Base-by-base conservation (phyloP, 1,139 yeast genomes). In the Yamadazyma atmosphaerica region DNA sequence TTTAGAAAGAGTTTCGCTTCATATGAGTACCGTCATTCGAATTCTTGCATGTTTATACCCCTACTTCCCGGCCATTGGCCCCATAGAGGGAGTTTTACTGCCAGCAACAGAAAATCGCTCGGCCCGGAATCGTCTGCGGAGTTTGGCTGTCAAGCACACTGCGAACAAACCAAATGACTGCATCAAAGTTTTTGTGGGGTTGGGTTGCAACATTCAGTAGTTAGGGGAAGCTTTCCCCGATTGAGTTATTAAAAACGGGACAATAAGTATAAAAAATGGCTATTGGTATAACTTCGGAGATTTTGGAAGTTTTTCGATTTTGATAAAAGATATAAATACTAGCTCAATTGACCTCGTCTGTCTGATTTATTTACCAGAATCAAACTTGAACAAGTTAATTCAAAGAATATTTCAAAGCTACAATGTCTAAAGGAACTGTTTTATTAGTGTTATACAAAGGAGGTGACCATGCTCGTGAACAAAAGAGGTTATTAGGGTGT, bases 401-500 rank as follows among this genome's bases (percentile, higher is more conserved):
- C n/a, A 19, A 19, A 19, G 22, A 19, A 19, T 19, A 19, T 6
- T 19, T 19, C 25, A 18, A 13, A 25, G 8, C 16, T 13, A 38
- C 25, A 31, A 47, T 47, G 51, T 39, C 51, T 14, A 46, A 47
- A 41, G 51, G 73, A 51, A 75, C 76, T 51, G 75, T 79, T 38
- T 71, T 79, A 49, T 63, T 79, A 42, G 83, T 78, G 36, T 71
- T 79, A 49, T 79, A 80, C 66, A 58, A 62, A 44, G 83, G 81
- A 39, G 72, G 72, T 26, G 55, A 66, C 29, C 85, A 80, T 55
- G 88, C 89, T 42, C 48, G 57, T 36, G 78, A 83, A 50, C 84
- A 81, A 55, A 67, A 76, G 36, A 70, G 70, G 46, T 73, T 86
- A 43, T 70, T 82, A 42, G 95, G 95, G 18, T 74, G 85, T 45